Evolutionary conservation across 140 eudicot genomes (phyloP), one percentile per base, ranked within the genome.

Genomic region (Oenanthe javanica): DNA sequence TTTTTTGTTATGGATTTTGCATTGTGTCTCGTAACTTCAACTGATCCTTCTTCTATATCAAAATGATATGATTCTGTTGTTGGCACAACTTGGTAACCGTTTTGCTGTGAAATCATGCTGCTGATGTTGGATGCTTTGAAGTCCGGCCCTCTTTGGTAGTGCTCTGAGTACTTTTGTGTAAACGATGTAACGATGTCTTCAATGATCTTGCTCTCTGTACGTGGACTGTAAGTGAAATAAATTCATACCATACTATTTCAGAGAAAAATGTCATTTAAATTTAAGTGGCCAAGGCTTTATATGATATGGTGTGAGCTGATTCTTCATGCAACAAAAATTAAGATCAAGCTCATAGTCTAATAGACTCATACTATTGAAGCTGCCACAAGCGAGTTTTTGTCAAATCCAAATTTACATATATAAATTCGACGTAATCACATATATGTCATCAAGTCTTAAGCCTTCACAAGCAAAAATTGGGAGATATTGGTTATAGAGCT

Each of bases 201-300:
- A 10, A 64, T 64, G 72, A 64, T 64, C 72, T 64, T 64, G 42
- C 72, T 64, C 40, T 64, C 72, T 64, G 72, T 64, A 8, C 72
- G 72, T 5, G 72, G 40, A 64, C 40, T 64, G 72, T 27, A 27
- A 63, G 71, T 23, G 38, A 10, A n/a, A 25, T 63, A 9, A 63
- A 50, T 50, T n/a, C 3, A 10, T 4, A 31, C 31, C 31, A 31
- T 31, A 31, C 31, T 31, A 31, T 31, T 31, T 31, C 31, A 31
- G 1, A 31, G 31, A 31, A 31, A 31, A 31, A 31, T 31, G 31
- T 31, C 31, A 31, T 31, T 0, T 0, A 31, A 31, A 31, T 31
- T 31, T 31, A 31, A 31, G 31, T 31, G 31, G 1, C 31, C 31
- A 31, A 31, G 31, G 31, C 31, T 31, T 31, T 31, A 31, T 31